Evolutionary conservation across 176 grass and related monocot species (phyloP).

Genomic region (Chrysopogon serrulatus): DNA sequence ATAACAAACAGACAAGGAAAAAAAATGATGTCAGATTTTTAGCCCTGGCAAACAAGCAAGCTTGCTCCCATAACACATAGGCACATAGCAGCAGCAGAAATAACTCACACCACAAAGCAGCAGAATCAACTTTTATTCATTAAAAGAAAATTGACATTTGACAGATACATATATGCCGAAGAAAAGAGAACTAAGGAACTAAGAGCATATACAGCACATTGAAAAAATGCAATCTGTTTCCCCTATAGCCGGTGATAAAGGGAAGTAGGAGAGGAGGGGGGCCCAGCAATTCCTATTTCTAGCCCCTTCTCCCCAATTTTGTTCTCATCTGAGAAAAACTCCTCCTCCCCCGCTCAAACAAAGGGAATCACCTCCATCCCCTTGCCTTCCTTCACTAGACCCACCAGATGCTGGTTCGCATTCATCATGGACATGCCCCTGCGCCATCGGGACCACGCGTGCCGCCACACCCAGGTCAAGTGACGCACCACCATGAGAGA

Average conservation of each 20-base stretch:
- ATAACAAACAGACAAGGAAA: constrained; percentile 5
- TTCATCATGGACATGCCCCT: neutral
- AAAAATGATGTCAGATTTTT: neutral
- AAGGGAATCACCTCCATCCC: neutral
- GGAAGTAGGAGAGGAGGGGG: neutral
- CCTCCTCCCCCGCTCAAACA: neutral
- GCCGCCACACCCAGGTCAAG: neutral
- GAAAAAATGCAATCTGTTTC: neutral
- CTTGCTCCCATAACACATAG: neutral
- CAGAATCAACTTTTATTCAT: neutral
- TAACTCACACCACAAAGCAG: neutral
- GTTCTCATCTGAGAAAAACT: neutral
- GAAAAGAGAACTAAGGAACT: neutral
- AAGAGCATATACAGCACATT: neutral
- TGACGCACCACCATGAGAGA: neutral
- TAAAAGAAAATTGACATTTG: neutral
- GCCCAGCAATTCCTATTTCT: neutral
- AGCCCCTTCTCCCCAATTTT: neutral
- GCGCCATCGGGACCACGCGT: neutral
- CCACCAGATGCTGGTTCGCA: neutral
- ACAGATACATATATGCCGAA: neutral
- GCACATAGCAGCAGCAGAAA: neutral
- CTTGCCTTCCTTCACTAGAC: neutral
- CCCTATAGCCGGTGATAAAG: neutral
- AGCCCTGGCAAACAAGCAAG: constrained; percentile 16